Evolutionary conservation across 2,329 filamentous ascomycete species (phyloP).

Genomic region (Calycina herbarum): DNA sequence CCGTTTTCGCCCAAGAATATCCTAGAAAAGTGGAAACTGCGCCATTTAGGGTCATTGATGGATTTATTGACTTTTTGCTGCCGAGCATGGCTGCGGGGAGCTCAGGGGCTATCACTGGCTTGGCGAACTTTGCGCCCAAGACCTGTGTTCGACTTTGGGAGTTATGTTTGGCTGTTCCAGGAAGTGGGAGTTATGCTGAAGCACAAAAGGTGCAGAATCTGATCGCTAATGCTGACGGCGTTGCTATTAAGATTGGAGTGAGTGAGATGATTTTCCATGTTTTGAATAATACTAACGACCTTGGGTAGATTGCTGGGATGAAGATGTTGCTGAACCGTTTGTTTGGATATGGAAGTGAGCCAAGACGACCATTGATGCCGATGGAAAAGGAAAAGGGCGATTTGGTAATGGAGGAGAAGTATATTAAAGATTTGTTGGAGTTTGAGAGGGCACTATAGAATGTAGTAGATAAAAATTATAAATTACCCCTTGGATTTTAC

Average conservation of each 20-base stretch:
- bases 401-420: slow-evolving; percentile 6
- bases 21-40: slow-evolving; percentile 14
- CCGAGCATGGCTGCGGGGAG: slow-evolving; percentile 29
- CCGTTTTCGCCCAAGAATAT: slow-evolving; percentile 16
- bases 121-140: slow-evolving; percentile 24
- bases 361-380: slow-evolving; percentile 27
- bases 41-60: slow-evolving; percentile 31
- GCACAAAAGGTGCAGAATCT: slow-evolving; percentile 27
- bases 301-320: slow-evolving; percentile 28
- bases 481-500: too few species aligned
- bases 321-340: slow-evolving; percentile 26
- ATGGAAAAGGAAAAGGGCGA: slow-evolving; percentile 25
- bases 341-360: slow-evolving; percentile 26
- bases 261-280: background rate
- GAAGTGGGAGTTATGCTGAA: slow-evolving; percentile 11
- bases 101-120: slow-evolving; percentile 20
- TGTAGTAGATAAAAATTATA: too few species aligned
- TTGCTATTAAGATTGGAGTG: slow-evolving; percentile 27
- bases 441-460: slow-evolving; percentile 16
- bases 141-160: slow-evolving; percentile 25
- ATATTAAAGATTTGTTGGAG: slow-evolving; percentile 16
- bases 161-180: slow-evolving; percentile 12
- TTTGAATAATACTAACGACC: background rate
- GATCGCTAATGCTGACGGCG: slow-evolving; percentile 27
- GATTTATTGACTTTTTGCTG: slow-evolving; percentile 36